Conservation (phyloP, 768 basidiomycete genomes). For the Tremella fuciformis region DNA sequence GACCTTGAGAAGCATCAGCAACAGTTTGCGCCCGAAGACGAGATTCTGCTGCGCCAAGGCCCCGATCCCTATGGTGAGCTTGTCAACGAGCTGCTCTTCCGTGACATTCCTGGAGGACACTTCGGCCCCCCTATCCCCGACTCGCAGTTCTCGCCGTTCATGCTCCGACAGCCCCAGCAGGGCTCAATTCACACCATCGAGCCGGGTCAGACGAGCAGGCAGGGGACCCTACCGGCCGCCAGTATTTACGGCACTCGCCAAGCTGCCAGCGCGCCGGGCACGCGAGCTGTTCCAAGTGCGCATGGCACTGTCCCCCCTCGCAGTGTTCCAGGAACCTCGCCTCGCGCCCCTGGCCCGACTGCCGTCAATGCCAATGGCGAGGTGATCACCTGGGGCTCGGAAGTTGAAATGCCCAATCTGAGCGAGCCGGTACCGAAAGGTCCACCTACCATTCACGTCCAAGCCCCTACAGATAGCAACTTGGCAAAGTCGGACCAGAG, state of each 20-base stretch:
- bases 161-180: neutral
- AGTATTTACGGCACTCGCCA: neutral
- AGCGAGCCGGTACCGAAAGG: slow-evolving; percentile 16
- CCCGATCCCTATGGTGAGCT: slow-evolving; percentile 28
- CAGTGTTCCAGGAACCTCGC: neutral
- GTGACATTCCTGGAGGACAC: slow-evolving; percentile 16
- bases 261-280: neutral
- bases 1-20: slow-evolving; percentile 25
- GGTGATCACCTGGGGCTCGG: slow-evolving; percentile 38
- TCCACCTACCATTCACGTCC: slow-evolving; percentile 43
- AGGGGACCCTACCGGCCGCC: neutral
- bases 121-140: neutral
- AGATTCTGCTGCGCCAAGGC: slow-evolving; percentile 5
- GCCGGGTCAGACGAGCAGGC: neutral
- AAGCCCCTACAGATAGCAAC: slow-evolving; percentile 46
- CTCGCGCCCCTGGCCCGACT: neutral
- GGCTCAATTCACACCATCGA: slow-evolving; percentile 1
- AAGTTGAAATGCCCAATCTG: slow-evolving; percentile 41
- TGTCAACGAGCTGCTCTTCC: slow-evolving; percentile 38
- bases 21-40: slow-evolving; percentile 3
- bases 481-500: slow-evolving; percentile 16
- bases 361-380: slow-evolving; percentile 12
- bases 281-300: neutral
- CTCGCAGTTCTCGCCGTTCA: neutral
- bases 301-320: neutral